Base-by-base conservation (phyloP, 768 basidiomycete genomes). In the Filobasidium floriforme region DNA sequence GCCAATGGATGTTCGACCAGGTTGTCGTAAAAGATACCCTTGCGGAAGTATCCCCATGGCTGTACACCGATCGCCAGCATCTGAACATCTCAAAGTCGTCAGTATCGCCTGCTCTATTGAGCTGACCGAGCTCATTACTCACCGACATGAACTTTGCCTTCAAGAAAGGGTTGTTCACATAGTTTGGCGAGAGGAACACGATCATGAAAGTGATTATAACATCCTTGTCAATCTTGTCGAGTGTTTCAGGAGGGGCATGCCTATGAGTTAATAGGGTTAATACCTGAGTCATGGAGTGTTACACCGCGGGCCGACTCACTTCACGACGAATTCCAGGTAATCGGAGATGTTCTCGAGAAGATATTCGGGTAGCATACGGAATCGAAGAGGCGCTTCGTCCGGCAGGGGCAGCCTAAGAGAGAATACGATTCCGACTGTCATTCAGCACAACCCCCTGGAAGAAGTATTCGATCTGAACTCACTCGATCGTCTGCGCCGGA, bases 111-210 rank as follows among this genome's bases (percentile, higher is more conserved):
- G 3, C 41, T 37, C 59, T 46, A 32, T 29, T 6, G 22, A 68
- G 15, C 62, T 51, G 1, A 1, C 7, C 46, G 46, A 4, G 6
- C 46, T 49, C 46, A 82, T 52, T 15, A 49, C 46, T 49, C 69
- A 92, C 91, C 75, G 96, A 90, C 70, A 97, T 92, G 67, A 98
- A 88, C 79, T 97, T 94, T 22, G 91, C 86, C 79, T 97, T 97
- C 72, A 99, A 77, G 82, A 94, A 97, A 0, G 96, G 96, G 72
- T 98, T 99, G 82, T 96, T 96, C 83, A 99, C 93, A 77, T 92
- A 98, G 85, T 90, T 92, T 0, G 93, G 94, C 43, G 90, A 92
- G 67, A 99, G 80, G 83, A 97, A 97, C 1, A 90, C 92, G 71
- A 99, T 80, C 22, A 87, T 84, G 79, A 97, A 98, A 0, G 87